Evolutionary conservation across 192 early-diverging fungal species (phyloP).

Genomic region (Podila verticillata): DNA sequence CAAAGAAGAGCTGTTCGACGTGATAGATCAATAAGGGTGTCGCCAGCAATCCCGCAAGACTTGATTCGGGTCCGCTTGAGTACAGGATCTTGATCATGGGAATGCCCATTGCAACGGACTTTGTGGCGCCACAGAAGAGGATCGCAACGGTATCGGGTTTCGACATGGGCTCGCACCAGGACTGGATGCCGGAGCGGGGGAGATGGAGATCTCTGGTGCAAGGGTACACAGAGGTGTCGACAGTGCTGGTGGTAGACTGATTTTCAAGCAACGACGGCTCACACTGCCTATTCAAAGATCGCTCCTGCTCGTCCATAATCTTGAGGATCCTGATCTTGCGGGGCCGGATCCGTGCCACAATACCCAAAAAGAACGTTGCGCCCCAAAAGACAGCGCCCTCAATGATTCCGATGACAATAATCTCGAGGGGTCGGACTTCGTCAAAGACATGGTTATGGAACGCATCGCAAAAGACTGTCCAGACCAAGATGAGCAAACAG

Average conservation of each 20-base stretch:
- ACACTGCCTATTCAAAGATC: conserved; percentile 24
- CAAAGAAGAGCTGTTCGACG: conserved; percentile 74
- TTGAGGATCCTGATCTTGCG: conserved; percentile 48
- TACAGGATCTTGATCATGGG: conserved; percentile 80
- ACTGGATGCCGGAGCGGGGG: conserved; percentile 1
- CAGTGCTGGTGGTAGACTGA: too few species aligned
- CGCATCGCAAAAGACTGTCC: conserved; percentile 78
- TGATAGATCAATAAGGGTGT: conserved; percentile 79
- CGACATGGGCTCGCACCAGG: conserved; percentile 40
- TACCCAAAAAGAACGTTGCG: conserved; percentile 62
- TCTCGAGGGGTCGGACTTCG: conserved; percentile 53
- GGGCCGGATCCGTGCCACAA: conserved; percentile 54
- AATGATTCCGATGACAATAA: conserved; percentile 62
- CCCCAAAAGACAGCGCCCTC: conserved; percentile 60
- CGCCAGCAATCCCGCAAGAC: conserved; percentile 61
- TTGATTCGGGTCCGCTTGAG: conserved; percentile 53
- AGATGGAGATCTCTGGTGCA: background rate
- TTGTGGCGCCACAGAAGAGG: conserved; percentile 77
- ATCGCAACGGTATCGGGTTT: conserved; percentile 70
- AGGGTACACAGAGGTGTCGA: background rate
- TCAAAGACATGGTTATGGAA: conserved; percentile 64
- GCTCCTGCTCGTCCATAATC: conserved; percentile 28
- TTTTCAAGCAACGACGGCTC: background rate
- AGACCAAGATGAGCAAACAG: conserved; percentile 73
- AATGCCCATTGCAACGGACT: conserved; percentile 80